phyloP scores from a whole-genome alignment of 805 yeast species.

The Cyberlindnera mississippiensis region DNA sequence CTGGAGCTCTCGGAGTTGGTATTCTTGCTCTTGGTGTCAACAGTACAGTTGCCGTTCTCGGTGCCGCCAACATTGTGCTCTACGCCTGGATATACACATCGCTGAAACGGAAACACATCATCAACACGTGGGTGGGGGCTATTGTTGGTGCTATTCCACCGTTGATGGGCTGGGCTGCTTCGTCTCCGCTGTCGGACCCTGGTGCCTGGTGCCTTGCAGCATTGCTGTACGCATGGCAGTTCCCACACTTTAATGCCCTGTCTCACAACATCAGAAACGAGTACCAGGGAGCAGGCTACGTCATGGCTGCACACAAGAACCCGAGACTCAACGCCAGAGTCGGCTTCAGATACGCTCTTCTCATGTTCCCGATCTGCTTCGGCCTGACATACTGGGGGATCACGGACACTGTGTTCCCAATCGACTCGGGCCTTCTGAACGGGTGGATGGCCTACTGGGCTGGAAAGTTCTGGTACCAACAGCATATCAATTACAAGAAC shows the following conservation, averaged over 20 bases:
- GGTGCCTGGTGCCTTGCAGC: conserved; percentile 96
- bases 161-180: conserved; percentile 98
- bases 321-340: conserved; percentile 93
- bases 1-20: conserved; percentile 69
- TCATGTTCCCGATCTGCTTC: conserved; percentile 91
- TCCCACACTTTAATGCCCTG: conserved; percentile 93
- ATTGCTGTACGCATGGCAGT: conserved; percentile 93
- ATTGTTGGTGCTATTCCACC: conserved; percentile 99
- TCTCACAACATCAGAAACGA: conserved; percentile 86
- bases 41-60: conserved; percentile 78
- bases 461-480: conserved; percentile 82
- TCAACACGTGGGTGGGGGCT: conserved; percentile 98
- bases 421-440: conserved; percentile 81
- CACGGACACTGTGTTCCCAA: conserved; percentile 74
- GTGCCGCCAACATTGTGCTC: conserved; percentile 70
- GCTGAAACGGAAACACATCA: conserved; percentile 74
- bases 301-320: conserved; percentile 94
- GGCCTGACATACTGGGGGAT: conserved; percentile 75
- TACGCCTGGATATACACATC: conserved; percentile 93
- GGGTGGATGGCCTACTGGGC: conserved; percentile 84
- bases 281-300: conserved; percentile 89
- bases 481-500: conserved; percentile 50
- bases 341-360: conserved; percentile 81
- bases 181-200: conserved; percentile 74
- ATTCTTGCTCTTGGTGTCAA: conserved; percentile 79